These are phyloP conservation scores for Pogostemon cablin DNA, from an alignment of 257 asterid species.

Conservation along the genomic window DNA sequence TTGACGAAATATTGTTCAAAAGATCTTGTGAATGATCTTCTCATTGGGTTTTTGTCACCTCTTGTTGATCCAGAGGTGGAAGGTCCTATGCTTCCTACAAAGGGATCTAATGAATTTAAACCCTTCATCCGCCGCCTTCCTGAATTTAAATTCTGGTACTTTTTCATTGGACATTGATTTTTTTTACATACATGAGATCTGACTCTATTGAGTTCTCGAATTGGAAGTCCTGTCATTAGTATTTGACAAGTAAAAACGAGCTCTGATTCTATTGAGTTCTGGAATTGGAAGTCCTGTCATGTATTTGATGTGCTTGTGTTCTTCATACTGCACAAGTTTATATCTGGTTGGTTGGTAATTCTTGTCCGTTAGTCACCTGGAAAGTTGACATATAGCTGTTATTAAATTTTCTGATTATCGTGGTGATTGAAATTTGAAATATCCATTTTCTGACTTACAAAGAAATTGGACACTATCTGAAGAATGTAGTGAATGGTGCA, in stretches of 20 bases:
- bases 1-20: conserved; percentile 26
- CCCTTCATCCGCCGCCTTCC: conserved; percentile 98
- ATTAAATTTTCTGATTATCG: conserved; percentile 3
- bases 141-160: conserved; percentile 90
- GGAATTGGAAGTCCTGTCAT: too few species aligned
- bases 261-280: too few species aligned
- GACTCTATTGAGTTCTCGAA: not conserved
- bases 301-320: not conserved
- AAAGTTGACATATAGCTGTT: conserved; percentile 2
- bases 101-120: conserved; percentile 94
- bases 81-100: conserved; percentile 84
- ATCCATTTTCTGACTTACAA: not conserved
- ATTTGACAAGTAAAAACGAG: not conserved
- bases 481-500: not conserved
- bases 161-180: not conserved
- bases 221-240: not conserved
- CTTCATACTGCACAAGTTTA: not conserved
- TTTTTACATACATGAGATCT: conserved; percentile 16
- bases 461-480: not conserved
- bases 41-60: conserved; percentile 92
- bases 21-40: conserved; percentile 42
- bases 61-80: conserved; percentile 94
- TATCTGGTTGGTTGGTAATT: conserved; percentile 14
- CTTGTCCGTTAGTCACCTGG: not conserved
- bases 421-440: conserved; percentile 2